phyloP scores from a whole-genome alignment of 192 early-diverging fungal genomes.

The Backusella tarrabulga region DNA sequence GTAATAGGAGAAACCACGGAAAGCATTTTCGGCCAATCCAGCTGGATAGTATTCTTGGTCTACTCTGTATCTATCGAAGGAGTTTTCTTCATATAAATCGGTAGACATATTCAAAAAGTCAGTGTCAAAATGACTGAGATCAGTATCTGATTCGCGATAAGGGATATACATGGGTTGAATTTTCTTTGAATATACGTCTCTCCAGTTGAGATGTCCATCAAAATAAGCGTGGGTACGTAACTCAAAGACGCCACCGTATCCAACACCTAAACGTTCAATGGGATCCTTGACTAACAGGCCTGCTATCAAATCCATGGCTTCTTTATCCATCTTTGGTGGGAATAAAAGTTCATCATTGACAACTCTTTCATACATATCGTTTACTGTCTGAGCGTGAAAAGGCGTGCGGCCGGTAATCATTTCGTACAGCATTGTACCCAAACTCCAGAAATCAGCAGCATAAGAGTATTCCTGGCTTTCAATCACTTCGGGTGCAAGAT shows the following conservation, averaged over 20 bases:
- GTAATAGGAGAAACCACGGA: conserved; percentile 1
- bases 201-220: conserved; percentile 63
- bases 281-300: conserved; percentile 59
- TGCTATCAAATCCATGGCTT: conserved; percentile 44
- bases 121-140: conserved; percentile 57
- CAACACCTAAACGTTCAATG: conserved; percentile 59
- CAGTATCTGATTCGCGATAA: conserved; percentile 49
- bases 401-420: conserved; percentile 81
- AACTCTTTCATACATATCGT: conserved; percentile 58
- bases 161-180: conserved; percentile 69
- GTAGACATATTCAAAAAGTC: conserved; percentile 49
- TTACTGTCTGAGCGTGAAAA: conserved; percentile 58
- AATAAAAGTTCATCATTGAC: conserved; percentile 53
- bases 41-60: background rate
- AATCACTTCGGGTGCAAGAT: conserved; percentile 84
- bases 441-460: conserved; percentile 89
- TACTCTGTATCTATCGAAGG: background rate
- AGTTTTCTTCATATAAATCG: background rate
- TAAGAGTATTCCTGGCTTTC: conserved; percentile 60
- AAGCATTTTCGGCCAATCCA: background rate
- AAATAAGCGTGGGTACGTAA: conserved; percentile 81
- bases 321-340: conserved; percentile 41
- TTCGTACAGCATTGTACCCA: conserved; percentile 90
- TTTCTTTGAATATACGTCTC: conserved; percentile 58
- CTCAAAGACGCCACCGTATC: conserved; percentile 52